These are phyloP conservation scores for Macrophomina pseudophaseolina DNA, from an alignment of 2,329 filamentous ascomycete species.

Conservation along the genomic window DNA sequence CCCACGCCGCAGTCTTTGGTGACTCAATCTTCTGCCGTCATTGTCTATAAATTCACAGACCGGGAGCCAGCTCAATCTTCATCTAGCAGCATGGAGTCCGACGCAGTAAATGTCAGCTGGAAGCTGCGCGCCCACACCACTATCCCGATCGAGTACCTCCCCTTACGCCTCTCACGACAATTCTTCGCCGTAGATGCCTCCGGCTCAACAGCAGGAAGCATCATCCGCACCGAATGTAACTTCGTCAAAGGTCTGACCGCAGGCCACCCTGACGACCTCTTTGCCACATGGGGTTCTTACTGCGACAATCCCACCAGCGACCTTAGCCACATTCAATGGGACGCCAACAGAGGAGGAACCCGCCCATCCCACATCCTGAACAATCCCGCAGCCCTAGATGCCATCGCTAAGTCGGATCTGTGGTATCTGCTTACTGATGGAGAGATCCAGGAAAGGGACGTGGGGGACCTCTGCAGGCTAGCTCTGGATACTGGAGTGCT, in stretches of 20 bases:
- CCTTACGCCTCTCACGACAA: constrained; percentile 30
- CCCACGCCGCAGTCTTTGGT: no score
- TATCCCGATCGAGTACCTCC: background rate
- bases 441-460: constrained; percentile 33
- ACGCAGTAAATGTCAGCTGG: no score
- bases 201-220: constrained; percentile 34
- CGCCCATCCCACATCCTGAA: constrained; percentile 33
- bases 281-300: constrained; percentile 33
- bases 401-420: constrained; percentile 35
- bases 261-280: constrained; percentile 25
- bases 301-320: constrained; percentile 31
- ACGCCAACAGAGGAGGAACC: constrained; percentile 31
- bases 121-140: no score
- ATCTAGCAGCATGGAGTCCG: no score
- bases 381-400: constrained; percentile 29
- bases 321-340: constrained; percentile 28
- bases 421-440: constrained; percentile 44
- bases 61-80: no score
- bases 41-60: no score
- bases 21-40: no score
- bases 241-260: constrained; percentile 32
- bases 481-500: constrained; percentile 32
- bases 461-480: constrained; percentile 33
- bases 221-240: constrained; percentile 30
- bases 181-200: constrained; percentile 44